A percentile compares a stretch with the other conserved stretches of the same genome.
Conservation (phyloP, 2,329 filamentous ascomycete species). For the Fusarium heterosporum region DNA sequence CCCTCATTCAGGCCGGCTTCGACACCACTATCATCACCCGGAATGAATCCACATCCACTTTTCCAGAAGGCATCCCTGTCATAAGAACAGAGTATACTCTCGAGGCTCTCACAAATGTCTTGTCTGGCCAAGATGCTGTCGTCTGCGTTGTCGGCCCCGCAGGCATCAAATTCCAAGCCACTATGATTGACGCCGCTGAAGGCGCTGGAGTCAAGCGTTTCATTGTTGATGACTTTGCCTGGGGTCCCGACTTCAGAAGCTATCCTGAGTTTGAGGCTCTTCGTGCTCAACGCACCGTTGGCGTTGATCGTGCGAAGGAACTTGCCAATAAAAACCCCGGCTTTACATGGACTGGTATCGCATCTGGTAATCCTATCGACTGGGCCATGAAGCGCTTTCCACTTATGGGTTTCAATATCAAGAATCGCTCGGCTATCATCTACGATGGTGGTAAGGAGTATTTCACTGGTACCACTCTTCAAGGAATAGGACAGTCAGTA, state of each 20-base stretch:
- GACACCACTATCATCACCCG: constrained; percentile 30
- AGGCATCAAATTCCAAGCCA: constrained; percentile 19
- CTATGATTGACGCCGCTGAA: constrained; percentile 33
- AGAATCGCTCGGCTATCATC: constrained; percentile 3
- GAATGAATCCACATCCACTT: constrained; percentile 28
- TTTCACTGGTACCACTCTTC: constrained; percentile 26
- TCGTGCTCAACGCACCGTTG: constrained; percentile 17
- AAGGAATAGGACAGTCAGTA: constrained; percentile 33
- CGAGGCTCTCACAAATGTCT: background rate
- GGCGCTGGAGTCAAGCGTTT: constrained; percentile 32
- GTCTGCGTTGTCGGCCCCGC: constrained; percentile 28
- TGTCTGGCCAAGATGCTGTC: constrained; percentile 24
- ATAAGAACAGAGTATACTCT: constrained; percentile 9
- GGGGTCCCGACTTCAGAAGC: constrained; percentile 26
- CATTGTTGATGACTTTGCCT: constrained; percentile 31
- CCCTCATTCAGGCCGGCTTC: constrained; percentile 25
- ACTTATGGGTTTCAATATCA: constrained; percentile 27
- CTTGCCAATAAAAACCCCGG: constrained; percentile 1
- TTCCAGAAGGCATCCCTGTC: constrained; percentile 8
- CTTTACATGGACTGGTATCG: constrained; percentile 34
- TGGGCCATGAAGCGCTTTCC: constrained; percentile 35
- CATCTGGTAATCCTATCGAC: constrained; percentile 29
- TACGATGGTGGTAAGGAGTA: constrained; percentile 27
- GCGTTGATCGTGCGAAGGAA: constrained; percentile 14
- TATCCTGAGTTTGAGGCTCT: constrained; percentile 31